Base-by-base conservation (phyloP, 2,329 filamentous ascomycete genomes). In the Proliferodiscus dingleyae region DNA sequence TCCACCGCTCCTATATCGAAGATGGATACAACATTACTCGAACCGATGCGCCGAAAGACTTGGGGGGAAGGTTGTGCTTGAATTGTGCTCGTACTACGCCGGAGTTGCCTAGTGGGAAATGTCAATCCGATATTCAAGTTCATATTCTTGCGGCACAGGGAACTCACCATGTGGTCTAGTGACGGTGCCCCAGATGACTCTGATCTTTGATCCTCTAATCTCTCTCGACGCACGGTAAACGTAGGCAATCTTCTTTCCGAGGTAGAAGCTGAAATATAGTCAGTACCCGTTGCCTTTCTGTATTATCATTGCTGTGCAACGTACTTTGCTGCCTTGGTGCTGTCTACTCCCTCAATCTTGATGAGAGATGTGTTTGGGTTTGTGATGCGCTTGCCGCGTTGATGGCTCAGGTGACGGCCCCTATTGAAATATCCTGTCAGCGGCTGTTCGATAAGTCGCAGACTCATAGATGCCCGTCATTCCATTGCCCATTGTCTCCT, bases 131-230 rank as follows among this genome's bases (percentile, higher is more conserved):
- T 18, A 32, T 34, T 37, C n/a, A 30, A 15, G 1, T 29, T 32
- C 10, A 26, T 26, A 8, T 16, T 15, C 11, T 33, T 19, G 30
- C 11, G 10, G 19, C 23, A 18, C 19, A 11, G 29, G 13, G 38
- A 43, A 71, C 74, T 64, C 87, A 91, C 87, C 91, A 77, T 97
- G 91, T 71, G 89, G 85, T 69, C 89, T 80, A 70, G 89, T 95
- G 71, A 97, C 85, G 81, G 95, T 96, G 79, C 91, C 91, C 89
- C 90, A 97, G 79, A 97, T 96, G 64, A 97, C 86, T 69, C 91
- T 84, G 77, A 97, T 94, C 85, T 97, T 97, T 72, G 89, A 91
- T 71, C 93, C 93, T 67, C 91, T 87, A 68, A 95, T 81, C 80
- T 95, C 89, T 76, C 84, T 90, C 75, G 88, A 84, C 64, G 85